Evolutionary conservation across 116 monocot genomes (phyloP), one percentile per base, ranked within the genome.

Genomic region (Posidonia oceanica): DNA sequence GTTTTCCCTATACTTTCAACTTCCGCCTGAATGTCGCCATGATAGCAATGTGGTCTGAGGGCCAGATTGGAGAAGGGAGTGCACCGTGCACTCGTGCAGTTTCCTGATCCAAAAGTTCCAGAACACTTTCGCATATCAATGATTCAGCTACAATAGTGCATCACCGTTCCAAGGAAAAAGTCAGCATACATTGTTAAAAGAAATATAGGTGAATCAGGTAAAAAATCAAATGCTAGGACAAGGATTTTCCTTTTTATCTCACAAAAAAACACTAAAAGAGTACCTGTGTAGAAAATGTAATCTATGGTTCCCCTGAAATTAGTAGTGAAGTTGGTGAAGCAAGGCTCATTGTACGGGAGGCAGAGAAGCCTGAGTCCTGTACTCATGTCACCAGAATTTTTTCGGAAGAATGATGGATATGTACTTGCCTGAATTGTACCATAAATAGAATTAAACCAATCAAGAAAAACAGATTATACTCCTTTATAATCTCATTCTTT

Each of bases 281-380:
- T 76, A 94, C 94, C 94, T 41, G 94, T 83, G 79, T 90, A 90
- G 72, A 94, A 94, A 69, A 94, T 90, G 75, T 94, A 94, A 75
- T 94, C 94, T 68, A 80, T 40, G 3, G 94, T 87, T 36, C 87
- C 87, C 70, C 83, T 77, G 70, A 87, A 87, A 77, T 90, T 83
- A 66, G 85, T 85, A 3, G 87, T 94, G 54, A 78, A 94, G 36
- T 79, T 82, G 41, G 94, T 94, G 64, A 90, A 90, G 0, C 90
- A 75, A 55, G 94, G 94, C 73, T 94, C 94, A 73, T 90, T 81
- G 44, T 82, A 87, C 61, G 73, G 59, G 4, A 85, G 85, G 59
- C 54, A 55, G 4, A 55, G 54, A 55, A 55, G 54, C 54, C 17
- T 94, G 85, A 74, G 85, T 79, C 56, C 78, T 79, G 64, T 89